Conservation (phyloP, 148 eudicot genomes). For the Silene uniflora region DNA sequence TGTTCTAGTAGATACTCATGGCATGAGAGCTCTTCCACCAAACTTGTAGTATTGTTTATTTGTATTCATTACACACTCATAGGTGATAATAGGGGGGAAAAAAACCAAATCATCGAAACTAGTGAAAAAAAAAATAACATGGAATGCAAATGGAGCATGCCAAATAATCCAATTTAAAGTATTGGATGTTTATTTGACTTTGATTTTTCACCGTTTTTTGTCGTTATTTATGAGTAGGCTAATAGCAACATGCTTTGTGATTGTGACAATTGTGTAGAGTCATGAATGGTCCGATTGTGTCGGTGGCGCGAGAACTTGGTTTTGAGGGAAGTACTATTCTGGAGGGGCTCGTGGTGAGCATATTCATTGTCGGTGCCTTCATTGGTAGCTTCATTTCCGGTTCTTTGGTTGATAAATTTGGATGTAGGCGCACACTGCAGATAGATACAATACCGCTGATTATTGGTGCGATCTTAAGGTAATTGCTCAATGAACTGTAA, state of each 20-base stretch:
- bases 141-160: neutral
- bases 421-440: conserved; percentile 73
- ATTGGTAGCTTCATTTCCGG: conserved; percentile 60
- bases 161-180: neutral
- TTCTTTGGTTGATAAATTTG: conserved; percentile 53
- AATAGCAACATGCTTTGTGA: conserved; percentile 4
- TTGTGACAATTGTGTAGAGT: conserved; percentile 35
- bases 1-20: neutral
- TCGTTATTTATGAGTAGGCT: neutral
- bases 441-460: conserved; percentile 67
- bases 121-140: neutral
- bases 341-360: conserved; percentile 85
- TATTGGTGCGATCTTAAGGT: conserved; percentile 71
- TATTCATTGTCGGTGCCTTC: conserved; percentile 77
- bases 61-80: too few species aligned
- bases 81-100: too few species aligned
- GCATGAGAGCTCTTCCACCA: neutral
- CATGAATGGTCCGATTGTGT: conserved; percentile 76
- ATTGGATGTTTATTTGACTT: neutral
- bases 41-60: too few species aligned
- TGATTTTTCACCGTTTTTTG: neutral
- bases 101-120: too few species aligned
- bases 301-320: conserved; percentile 73
- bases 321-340: conserved; percentile 70
- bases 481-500: conserved; percentile 20